Base-by-base conservation (phyloP, 2,329 filamentous ascomycete genomes). In the Mycocentrospora acerina region DNA sequence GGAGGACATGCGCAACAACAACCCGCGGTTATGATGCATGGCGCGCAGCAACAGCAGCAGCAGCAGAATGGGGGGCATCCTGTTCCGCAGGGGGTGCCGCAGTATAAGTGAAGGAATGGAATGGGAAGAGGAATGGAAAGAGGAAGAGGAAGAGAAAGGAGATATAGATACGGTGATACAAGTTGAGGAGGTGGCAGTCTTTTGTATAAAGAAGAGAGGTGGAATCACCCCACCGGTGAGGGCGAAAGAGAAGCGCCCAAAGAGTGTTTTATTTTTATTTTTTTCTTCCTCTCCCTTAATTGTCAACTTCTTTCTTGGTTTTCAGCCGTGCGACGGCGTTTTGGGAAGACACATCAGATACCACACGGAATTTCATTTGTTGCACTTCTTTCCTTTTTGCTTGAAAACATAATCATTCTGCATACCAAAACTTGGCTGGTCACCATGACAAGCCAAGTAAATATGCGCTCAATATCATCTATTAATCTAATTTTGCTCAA, bases 1-100 rank as follows among this genome's bases (percentile, higher is more conserved):
- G n/a, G n/a, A 9, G 19, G 19, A 9, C 19, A 22, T 22, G 46
- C 19, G 16, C 12, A 31, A 24, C 25, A 42, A 22, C 38, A 42
- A 27, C 49, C 47, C 9, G 48, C 51, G 9, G 50, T 58, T 14
- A 53, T 51, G 47, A 60, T 62, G 59, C 44, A 48, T 17, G 55
- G 53, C n/a, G 51, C 42, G 7, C 44, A 44, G n/a, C n/a, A n/a
- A n/a, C n/a, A n/a, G n/a, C n/a, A n/a, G n/a, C n/a, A n/a, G n/a
- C n/a, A n/a, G n/a, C n/a, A n/a, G 13, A 40, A 44, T 2, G 28
- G 32, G 35, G 26, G 38, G 17, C 25, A 43, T 6, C 44, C 39
- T 4, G 25, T 44, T 19, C 48, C 51, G 16, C 51, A 50, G 15
- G 54, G 54, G 1, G 54, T 58, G 39, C 55, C 55, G 42, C 51